Evolutionary conservation across 345 rosid species (phyloP).

Genomic region (Eucalyptus paniculata): DNA sequence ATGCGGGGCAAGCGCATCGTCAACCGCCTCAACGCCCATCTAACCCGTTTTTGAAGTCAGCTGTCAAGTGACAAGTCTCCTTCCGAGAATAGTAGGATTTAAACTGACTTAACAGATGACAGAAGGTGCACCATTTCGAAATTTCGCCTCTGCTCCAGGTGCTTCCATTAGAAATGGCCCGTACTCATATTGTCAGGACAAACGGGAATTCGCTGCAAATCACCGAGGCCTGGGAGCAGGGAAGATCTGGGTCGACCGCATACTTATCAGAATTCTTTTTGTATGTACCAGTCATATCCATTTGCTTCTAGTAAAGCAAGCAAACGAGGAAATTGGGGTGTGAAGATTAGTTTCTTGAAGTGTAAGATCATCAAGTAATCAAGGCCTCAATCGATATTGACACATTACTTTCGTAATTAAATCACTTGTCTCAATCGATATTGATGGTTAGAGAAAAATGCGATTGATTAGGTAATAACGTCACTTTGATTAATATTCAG

Average conservation of each 20-base stretch:
- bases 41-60: slow-evolving; percentile 30
- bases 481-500: background rate
- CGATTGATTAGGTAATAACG: background rate
- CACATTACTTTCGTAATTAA: background rate
- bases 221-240: background rate
- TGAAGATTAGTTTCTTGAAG: background rate
- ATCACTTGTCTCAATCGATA: background rate
- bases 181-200: background rate
- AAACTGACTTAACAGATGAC: background rate
- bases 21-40: background rate
- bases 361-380: background rate
- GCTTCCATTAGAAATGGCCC: background rate
- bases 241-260: background rate
- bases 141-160: background rate
- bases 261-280: background rate
- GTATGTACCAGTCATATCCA: background rate
- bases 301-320: background rate
- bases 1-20: background rate
- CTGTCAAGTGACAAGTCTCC: slow-evolving; percentile 7
- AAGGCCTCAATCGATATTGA: background rate
- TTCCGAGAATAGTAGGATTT: background rate
- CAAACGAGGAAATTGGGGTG: background rate
- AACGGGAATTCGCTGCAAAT: background rate
- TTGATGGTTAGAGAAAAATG: background rate
- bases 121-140: background rate